These are phyloP conservation scores for Rubia peregrina DNA, from an alignment of 305 asterid genomes.

Conservation along the genomic window DNA sequence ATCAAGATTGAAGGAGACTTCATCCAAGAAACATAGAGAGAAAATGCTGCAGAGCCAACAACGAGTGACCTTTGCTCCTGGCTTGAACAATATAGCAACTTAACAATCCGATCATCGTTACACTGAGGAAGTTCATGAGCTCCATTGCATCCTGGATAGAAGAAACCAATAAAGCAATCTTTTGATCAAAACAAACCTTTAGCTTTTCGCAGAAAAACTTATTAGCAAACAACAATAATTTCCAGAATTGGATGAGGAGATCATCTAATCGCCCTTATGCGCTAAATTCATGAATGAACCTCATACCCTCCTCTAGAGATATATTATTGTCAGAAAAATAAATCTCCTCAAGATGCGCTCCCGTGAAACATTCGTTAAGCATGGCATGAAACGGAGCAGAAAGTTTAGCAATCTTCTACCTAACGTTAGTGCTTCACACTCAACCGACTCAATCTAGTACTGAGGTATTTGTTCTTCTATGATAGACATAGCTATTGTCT, in stretches of 20 bases:
- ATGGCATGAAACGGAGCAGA: constrained; percentile 88
- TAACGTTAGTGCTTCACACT: constrained; percentile 65
- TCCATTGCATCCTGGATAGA: constrained; percentile 77
- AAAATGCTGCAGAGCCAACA: constrained; percentile 66
- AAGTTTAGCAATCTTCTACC: constrained; percentile 68
- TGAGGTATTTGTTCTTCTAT: constrained; percentile 85
- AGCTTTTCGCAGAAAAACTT: constrained; percentile 82
- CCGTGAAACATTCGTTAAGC: constrained; percentile 84
- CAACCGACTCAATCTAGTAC: constrained; percentile 76
- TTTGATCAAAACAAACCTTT: constrained; percentile 80
- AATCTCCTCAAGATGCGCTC: constrained; percentile 58
- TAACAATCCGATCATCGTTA: constrained; percentile 56
- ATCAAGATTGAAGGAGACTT: constrained; percentile 63
- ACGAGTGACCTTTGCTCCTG: constrained; percentile 55
- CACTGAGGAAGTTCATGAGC: constrained; percentile 68
- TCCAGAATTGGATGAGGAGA: constrained; percentile 56
- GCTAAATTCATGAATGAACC: constrained; percentile 52
- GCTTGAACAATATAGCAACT: constrained; percentile 53
- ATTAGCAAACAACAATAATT: constrained; percentile 78
- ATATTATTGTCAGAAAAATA: constrained; percentile 79
- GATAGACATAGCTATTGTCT: constrained; percentile 69
- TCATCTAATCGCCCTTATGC: constrained; percentile 45
- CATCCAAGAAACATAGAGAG: constrained; percentile 75
- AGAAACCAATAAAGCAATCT: constrained; percentile 65
- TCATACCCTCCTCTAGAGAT: constrained; percentile 56